Evolutionary conservation across 2,329 filamentous ascomycete species (phyloP).

Genomic region (Apiospora pterosperma): DNA sequence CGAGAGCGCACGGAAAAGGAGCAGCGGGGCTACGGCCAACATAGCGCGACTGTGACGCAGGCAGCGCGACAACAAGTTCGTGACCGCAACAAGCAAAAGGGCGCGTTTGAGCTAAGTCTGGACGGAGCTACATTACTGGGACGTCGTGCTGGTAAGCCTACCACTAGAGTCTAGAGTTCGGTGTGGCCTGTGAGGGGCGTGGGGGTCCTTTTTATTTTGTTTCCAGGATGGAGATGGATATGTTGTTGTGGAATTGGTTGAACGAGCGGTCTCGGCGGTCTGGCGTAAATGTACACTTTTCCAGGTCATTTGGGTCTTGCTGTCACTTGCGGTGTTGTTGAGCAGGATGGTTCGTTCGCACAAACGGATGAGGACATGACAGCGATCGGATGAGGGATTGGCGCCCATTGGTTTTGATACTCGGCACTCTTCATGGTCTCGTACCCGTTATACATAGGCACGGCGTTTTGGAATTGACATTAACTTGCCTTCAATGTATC

Average conservation of each 20-base stretch:
- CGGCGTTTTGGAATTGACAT: slow-evolving; percentile 11
- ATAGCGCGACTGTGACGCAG: slow-evolving; percentile 78
- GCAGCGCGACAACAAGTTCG: slow-evolving; percentile 78
- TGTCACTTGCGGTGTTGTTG: not conserved
- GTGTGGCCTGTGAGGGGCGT: slow-evolving; percentile 5
- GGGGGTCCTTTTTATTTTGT: slow-evolving; percentile 20
- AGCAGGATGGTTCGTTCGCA: slow-evolving; percentile 3
- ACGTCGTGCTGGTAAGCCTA: slow-evolving; percentile 54
- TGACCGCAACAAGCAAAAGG: slow-evolving; percentile 65
- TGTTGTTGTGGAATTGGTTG: slow-evolving; percentile 1
- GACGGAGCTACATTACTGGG: slow-evolving; percentile 89
- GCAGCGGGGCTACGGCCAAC: slow-evolving; percentile 79
- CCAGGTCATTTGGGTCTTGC: slow-evolving; percentile 2
- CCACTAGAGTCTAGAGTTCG: slow-evolving; percentile 43
- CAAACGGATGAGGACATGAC: slow-evolving; percentile 1
- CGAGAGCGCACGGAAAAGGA: slow-evolving; percentile 41
- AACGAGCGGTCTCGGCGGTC: slow-evolving; percentile 7
- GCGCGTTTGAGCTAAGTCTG: slow-evolving; percentile 86
- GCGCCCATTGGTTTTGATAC: slow-evolving; percentile 2
- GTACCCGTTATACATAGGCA: slow-evolving; percentile 4
- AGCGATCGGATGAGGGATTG: not conserved
- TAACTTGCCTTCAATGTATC: not conserved
- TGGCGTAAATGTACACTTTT: not conserved
- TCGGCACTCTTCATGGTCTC: not conserved
- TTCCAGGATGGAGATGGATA: not conserved